Conservation (phyloP, 768 basidiomycete species). For the Guyanaporus albipodus region DNA sequence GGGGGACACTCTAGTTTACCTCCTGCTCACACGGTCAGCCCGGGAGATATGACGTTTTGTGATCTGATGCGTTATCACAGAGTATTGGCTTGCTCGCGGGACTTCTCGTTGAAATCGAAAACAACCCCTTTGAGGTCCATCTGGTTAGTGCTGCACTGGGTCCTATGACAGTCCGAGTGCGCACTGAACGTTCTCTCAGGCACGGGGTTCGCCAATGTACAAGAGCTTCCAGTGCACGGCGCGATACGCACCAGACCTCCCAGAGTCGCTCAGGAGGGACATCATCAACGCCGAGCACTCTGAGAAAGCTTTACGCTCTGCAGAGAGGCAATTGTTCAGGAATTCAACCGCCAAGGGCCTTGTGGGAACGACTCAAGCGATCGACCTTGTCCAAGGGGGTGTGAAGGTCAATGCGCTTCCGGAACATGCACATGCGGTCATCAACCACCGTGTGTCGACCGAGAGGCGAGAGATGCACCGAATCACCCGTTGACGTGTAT, state of each 20-base stretch:
- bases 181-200: background rate
- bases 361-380: background rate
- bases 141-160: background rate
- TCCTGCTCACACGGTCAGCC: background rate
- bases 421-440: background rate
- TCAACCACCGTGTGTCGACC: background rate
- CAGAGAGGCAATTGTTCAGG: background rate
- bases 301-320: background rate
- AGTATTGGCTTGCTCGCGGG: background rate
- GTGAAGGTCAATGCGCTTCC: background rate
- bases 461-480: background rate
- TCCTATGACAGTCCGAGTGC: background rate
- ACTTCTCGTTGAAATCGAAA: background rate
- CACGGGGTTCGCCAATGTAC: background rate
- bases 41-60: background rate
- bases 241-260: background rate
- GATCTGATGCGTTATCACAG: background rate
- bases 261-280: background rate
- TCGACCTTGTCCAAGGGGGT: background rate
- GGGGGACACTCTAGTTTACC: background rate
- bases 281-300: background rate
- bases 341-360: background rate
- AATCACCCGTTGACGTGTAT: background rate
- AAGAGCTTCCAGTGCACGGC: background rate
- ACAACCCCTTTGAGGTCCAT: background rate